Evolutionary conservation across 2,329 filamentous ascomycete species (phyloP).

Genomic region (Plectosphaerella plurivora): DNA sequence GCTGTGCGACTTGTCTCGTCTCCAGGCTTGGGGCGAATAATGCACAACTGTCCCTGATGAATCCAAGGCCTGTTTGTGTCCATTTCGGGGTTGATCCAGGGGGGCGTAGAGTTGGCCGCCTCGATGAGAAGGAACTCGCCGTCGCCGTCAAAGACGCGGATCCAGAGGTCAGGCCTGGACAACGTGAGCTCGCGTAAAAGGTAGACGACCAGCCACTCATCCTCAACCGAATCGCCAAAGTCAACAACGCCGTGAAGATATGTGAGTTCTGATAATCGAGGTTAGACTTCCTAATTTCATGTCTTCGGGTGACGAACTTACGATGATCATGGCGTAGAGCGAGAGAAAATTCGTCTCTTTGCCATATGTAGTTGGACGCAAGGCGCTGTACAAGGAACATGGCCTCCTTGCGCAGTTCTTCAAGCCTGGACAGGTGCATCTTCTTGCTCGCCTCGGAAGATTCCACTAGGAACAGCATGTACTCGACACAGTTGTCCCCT

Average conservation of each 20-base stretch:
- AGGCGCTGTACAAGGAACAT: constrained; percentile 57
- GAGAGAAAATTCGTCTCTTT: constrained; percentile 76
- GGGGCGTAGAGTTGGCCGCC: constrained; percentile 80
- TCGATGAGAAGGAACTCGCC: constrained; percentile 95
- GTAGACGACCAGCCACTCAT: constrained; percentile 96
- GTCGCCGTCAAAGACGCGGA: constrained; percentile 79
- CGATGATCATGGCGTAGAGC: constrained; percentile 56
- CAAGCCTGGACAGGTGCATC: constrained; percentile 61
- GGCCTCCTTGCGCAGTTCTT: constrained; percentile 66
- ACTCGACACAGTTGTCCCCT: constrained; percentile 77
- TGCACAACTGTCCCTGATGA: constrained; percentile 66
- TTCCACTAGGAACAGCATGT: constrained; percentile 71
- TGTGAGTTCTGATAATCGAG: constrained; percentile 34
- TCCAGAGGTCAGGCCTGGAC: constrained; percentile 70
- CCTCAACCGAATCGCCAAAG: constrained; percentile 91
- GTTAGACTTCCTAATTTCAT: background rate
- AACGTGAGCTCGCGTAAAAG: constrained; percentile 77
- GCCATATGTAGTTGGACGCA: constrained; percentile 91
- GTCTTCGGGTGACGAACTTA: constrained; percentile 23
- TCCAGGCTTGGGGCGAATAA: constrained; percentile 56
- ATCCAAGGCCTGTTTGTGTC: constrained; percentile 90
- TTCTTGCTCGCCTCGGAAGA: constrained; percentile 39
- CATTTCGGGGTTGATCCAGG: constrained; percentile 88
- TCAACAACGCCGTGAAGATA: constrained; percentile 74
- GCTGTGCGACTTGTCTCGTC: constrained; percentile 20